Evolutionary conservation across 2,329 filamentous ascomycete species (phyloP).

Genomic region (Penicillium sp.): DNA sequence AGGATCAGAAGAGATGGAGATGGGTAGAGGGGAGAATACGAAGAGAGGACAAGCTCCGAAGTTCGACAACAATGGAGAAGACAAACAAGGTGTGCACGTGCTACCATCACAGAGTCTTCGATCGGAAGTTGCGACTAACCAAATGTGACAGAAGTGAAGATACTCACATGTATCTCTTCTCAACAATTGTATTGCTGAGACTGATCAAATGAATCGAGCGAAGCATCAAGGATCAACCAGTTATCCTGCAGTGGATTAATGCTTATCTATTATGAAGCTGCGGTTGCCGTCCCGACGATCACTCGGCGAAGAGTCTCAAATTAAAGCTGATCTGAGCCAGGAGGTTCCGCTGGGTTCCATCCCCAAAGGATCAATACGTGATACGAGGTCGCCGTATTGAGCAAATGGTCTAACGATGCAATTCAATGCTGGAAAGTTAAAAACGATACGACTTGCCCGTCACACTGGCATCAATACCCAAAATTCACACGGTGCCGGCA

Average conservation of each 20-base stretch:
- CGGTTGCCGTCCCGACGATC: background rate
- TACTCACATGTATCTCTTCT: background rate
- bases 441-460: background rate
- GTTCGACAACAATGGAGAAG: background rate
- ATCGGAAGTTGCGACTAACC: background rate
- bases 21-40: background rate
- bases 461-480: too few relatives aligned
- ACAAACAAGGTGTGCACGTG: background rate
- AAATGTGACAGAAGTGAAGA: background rate
- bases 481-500: background rate
- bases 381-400: background rate
- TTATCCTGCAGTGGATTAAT: too few relatives aligned
- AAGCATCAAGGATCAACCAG: background rate
- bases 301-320: background rate
- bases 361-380: background rate
- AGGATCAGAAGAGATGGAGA: background rate
- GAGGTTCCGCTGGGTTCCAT: background rate
- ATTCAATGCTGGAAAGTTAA: background rate
- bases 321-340: background rate
- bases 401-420: background rate
- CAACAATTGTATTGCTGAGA: background rate
- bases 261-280: background rate
- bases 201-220: background rate
- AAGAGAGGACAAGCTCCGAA: background rate
- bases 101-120: background rate